Conservation (phyloP, 2,329 filamentous ascomycete species). For the Trichoderma brevicompactum region DNA sequence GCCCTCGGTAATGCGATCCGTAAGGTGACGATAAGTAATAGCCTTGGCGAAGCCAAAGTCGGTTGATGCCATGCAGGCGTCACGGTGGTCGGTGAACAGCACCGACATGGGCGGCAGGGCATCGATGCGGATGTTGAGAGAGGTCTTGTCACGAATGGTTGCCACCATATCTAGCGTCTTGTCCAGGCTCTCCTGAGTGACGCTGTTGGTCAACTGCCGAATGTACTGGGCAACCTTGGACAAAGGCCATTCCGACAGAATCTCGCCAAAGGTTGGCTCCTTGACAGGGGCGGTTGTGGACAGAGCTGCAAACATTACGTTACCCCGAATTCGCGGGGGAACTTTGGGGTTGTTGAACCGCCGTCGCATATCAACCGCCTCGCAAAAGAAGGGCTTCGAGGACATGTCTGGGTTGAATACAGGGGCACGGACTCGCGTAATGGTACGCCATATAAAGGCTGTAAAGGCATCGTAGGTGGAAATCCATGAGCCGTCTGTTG, state of each 20-base stretch:
- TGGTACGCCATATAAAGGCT: slow-evolving; percentile 15
- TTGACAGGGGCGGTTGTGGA: background rate
- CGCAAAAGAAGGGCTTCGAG: background rate
- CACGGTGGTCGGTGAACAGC: slow-evolving; percentile 11
- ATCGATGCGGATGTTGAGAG: slow-evolving; percentile 1
- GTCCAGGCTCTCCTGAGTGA: slow-evolving; percentile 11
- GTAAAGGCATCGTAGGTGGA: slow-evolving; percentile 22
- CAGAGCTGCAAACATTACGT: slow-evolving; percentile 16
- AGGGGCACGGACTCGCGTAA: slow-evolving; percentile 1
- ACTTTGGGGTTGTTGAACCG: slow-evolving; percentile 2
- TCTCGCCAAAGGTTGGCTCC: slow-evolving; percentile 14
- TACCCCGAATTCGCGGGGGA: background rate
- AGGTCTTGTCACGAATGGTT: background rate
- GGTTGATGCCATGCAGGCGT: background rate
- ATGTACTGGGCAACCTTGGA: slow-evolving; percentile 14
- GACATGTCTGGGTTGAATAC: background rate
- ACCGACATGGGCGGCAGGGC: slow-evolving; percentile 16
- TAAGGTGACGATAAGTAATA: slow-evolving; percentile 14
- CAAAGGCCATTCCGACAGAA: slow-evolving; percentile 15
- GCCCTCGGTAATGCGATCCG: slow-evolving; percentile 9
- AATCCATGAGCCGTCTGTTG: slow-evolving; percentile 12
- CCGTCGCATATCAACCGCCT: slow-evolving; percentile 19
- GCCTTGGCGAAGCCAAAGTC: slow-evolving; percentile 21
- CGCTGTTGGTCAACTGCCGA: slow-evolving; percentile 8
- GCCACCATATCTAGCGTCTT: slow-evolving; percentile 10